Base-by-base conservation (phyloP, 2,329 filamentous ascomycete species). In the Fusarium avenaceum region DNA sequence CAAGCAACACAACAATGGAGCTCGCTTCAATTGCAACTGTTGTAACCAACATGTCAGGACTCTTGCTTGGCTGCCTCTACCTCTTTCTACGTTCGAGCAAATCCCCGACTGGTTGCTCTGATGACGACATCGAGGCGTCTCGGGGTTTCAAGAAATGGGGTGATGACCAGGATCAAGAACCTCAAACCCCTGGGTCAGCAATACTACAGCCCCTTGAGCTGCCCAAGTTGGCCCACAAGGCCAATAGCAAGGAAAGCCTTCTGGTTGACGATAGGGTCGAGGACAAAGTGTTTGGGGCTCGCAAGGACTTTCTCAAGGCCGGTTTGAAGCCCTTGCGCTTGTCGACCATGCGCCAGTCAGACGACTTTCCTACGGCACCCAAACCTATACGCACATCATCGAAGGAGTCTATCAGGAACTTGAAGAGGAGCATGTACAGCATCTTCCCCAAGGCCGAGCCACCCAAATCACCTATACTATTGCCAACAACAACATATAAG, bases 11-110 rank as follows among this genome's bases (percentile, higher is more conserved):
- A 28, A 80, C 82, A 13, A 79, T 85, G 44, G 85, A 76, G 59
- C 78, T 89, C 6, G 83, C 87, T 4, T 88, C 90, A 82, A 85
- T 91, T 40, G 87, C 88, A 26, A 86, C 89, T 17, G 87, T 92
- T 8, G 87, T 89, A 4, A 82, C 88, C 17, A 91, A 91, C 72
- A 81, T 90, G 3, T 89, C 89, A 0, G 90, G 90, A 4, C 78
- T 92, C 17, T 83, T 89, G 75, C 89, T 87, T 17, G 88, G 89
- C 6, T 85, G 88, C 17, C 82, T 92, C 24, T 89, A 92, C 70
- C 80, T 92, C 10, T 90, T 91, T 70, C 81, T 92, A 49, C 86
- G 90, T 67, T 88, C 89, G 4, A 90, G 87, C 67, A 86, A 84
- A 15, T 82, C 85, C 14, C 86, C 86, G 26, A 87, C 89, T 50